Base-by-base conservation (phyloP, 2,329 filamentous ascomycete genomes). In the Lasiodiplodia citricola region DNA sequence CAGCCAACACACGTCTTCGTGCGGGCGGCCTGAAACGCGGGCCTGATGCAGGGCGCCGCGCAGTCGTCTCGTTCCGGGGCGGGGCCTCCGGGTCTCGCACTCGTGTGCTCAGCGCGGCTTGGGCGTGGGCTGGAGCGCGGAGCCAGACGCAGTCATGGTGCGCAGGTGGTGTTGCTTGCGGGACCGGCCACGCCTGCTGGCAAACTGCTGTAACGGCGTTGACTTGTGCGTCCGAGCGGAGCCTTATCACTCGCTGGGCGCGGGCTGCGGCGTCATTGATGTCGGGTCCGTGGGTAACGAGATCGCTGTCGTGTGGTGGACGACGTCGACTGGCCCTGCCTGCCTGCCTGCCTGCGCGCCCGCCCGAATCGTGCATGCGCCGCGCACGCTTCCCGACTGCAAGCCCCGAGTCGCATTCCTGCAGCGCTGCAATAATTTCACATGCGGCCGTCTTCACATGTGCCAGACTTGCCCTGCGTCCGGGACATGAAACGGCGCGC, bases 21-120 rank as follows among this genome's bases (percentile, higher is more conserved):
- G 25, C 58, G 41, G 58, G 58, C 58, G 58, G 58, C 58, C 58
- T 63, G 47, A 63, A 50, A 63, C 58, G 23, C 38, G 57, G 57
- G 38, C 28, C 23, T 41, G 38, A 37, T 28, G 57, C 37, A 41
- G 37, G 25, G 64, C 13, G 64, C 64, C 64, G 64, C 64, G 64
- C 54, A 67, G 50, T 51, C 21, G 64, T 67, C 64, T 51, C 64
- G 64, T 58, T 57, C 57, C 64, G 54, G 23, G 52, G 55, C 63
- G 63, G 51, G 50, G 35, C n/a, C 51, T 35, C 7, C 38, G 21
- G 8, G 52, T 37, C 51, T 57, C 52, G 64, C 64, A 31, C 64
- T 58, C 44, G 18, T 13, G 31, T 28, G 64, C 54, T 67, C 64
- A 67, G 64, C 64, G 64, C 54, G 52, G 52, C 54, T 54, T 54